Evolutionary conservation across 768 basidiomycete species (phyloP).

Genomic region (Mycena galopus): DNA sequence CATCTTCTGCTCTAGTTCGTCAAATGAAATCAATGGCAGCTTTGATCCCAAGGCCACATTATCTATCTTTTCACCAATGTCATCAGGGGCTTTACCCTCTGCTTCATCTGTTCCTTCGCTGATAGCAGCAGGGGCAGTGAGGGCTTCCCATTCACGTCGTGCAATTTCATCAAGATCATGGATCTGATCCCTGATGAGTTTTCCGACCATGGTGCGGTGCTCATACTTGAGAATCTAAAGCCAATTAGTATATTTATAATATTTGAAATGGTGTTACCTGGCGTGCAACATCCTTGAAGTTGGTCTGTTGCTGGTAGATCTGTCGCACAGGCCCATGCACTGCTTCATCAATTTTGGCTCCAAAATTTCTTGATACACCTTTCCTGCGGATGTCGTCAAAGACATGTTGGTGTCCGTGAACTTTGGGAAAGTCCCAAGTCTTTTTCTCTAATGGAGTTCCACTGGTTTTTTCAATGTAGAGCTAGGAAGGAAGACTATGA

Average conservation of each 20-base stretch:
- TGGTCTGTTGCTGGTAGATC: slow-evolving; percentile 44
- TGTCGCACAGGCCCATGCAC: slow-evolving; percentile 46
- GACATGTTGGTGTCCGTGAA: slow-evolving; percentile 48
- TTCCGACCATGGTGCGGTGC: slow-evolving; percentile 28
- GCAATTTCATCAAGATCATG: slow-evolving; percentile 23
- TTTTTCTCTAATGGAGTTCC: neutral
- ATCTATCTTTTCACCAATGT: neutral
- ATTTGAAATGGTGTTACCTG: slow-evolving; percentile 41
- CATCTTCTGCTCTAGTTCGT: slow-evolving; percentile 9
- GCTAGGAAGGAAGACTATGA: neutral
- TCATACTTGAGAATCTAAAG: slow-evolving; percentile 38
- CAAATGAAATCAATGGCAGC: neutral
- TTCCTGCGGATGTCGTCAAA: slow-evolving; percentile 49
- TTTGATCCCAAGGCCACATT: slow-evolving; percentile 26
- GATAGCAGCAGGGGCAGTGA: too few relatives aligned
- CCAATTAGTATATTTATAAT: too few relatives aligned
- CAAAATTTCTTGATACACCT: slow-evolving; percentile 47
- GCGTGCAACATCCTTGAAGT: slow-evolving; percentile 48
- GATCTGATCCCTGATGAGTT: slow-evolving; percentile 31
- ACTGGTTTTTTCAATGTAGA: neutral
- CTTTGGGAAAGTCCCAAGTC: slow-evolving; percentile 53
- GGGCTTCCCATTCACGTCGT: neutral
- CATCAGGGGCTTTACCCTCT: neutral
- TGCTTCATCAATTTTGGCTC: slow-evolving; percentile 46
- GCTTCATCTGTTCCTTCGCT: too few relatives aligned